Percentiles rank a stretch among this genome's conserved stretches.
Evolutionary conservation across 495 filamentous ascomycete genomes (phyloP).

Genomic region (Pyronema omphalodes): DNA sequence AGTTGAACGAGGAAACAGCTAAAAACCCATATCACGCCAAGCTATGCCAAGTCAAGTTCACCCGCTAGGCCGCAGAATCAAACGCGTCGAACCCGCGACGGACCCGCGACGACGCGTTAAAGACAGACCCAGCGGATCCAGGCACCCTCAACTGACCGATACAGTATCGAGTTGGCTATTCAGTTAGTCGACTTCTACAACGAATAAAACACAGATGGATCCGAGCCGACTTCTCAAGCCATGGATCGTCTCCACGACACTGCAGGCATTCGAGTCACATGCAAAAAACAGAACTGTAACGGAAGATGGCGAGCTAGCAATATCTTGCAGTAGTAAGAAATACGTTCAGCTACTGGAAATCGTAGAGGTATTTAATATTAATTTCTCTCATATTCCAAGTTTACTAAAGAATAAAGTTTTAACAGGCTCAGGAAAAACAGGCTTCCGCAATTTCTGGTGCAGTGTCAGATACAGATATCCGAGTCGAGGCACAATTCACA

Average conservation of each 20-base stretch:
- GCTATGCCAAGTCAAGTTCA: no score
- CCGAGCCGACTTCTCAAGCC: not conserved
- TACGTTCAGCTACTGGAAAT: not conserved
- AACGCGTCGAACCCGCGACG: no score
- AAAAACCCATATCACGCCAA: no score
- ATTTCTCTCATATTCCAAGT: not conserved
- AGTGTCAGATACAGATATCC: not conserved
- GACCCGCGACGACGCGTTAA: no score
- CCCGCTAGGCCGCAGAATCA: no score
- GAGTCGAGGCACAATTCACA: not conserved
- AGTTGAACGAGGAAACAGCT: no score
- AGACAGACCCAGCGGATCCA: no score
- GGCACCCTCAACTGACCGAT: no score
- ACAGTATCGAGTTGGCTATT: no score
- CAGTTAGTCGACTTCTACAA: no score
- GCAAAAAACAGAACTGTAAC: not conserved
- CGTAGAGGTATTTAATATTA: not conserved
- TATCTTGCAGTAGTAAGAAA: not conserved
- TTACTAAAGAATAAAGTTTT: not conserved
- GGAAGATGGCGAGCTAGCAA: not conserved
- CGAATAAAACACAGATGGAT: no score
- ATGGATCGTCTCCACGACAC: not conserved
- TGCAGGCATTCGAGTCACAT: not conserved
- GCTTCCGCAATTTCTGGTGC: not conserved
- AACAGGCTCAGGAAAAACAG: not conserved